Conservation (phyloP, 139 green algal species). For the Micromonas pusilla region DNA sequence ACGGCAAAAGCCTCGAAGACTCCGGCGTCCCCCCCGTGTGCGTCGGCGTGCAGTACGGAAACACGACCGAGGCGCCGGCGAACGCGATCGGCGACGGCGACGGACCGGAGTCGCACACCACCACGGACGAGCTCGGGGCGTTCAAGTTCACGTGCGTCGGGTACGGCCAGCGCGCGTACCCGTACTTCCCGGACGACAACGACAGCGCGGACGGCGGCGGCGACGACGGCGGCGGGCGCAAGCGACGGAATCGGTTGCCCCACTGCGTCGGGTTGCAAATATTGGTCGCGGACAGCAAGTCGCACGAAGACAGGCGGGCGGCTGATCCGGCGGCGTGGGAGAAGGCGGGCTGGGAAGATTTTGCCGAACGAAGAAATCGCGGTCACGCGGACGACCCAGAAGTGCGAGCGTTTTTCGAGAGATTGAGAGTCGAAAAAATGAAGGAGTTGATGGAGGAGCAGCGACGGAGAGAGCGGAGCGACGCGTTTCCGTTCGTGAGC, state of each 20-base stretch:
- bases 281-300: not conserved
- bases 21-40: not conserved
- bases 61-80: not conserved
- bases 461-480: too few relatives aligned
- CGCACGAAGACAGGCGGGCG: not conserved
- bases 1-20: not conserved
- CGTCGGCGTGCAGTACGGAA: slow-evolving; percentile 12
- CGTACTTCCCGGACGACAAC: not conserved
- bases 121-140: not conserved
- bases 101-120: not conserved
- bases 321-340: too few relatives aligned
- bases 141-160: not conserved
- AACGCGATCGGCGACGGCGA: too few relatives aligned
- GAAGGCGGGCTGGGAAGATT: too few relatives aligned
- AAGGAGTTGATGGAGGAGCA: too few relatives aligned
- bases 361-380: too few relatives aligned
- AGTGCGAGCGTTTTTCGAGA: too few relatives aligned
- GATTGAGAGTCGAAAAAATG: too few relatives aligned
- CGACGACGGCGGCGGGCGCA: not conserved
- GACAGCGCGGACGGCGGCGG: not conserved
- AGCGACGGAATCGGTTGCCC: not conserved
- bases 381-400: too few relatives aligned
- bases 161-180: not conserved
- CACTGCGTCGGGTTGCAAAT: not conserved
- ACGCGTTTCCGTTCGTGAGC: too few relatives aligned